phyloP scores from a whole-genome alignment of 1,284 basidiomycete species.

The Microbotryum scabiosae region DNA sequence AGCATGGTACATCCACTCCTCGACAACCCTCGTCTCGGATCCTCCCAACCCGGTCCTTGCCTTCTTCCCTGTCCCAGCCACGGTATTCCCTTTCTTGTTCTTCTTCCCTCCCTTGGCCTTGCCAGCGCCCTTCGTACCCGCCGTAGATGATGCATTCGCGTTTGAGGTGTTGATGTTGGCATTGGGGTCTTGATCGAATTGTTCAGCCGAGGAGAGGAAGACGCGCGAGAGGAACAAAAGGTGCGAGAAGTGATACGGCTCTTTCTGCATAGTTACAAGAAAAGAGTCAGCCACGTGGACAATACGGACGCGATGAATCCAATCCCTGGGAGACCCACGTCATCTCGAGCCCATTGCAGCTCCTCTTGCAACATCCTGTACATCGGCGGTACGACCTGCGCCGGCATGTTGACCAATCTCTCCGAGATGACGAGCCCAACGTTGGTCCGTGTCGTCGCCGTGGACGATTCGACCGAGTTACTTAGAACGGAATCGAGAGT shows the following conservation, averaged over 20 bases:
- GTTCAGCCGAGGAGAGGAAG: conserved; percentile 44
- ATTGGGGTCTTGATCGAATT: conserved; percentile 30
- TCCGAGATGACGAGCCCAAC: conserved; percentile 77
- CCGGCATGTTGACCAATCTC: conserved; percentile 83
- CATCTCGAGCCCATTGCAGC: conserved; percentile 57
- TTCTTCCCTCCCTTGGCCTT: conserved; percentile 48
- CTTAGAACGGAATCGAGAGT: conserved; percentile 33
- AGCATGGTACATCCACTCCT: conserved; percentile 63
- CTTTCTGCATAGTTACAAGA: conserved; percentile 45
- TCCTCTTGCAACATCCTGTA: conserved; percentile 78
- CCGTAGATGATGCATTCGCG: conserved; percentile 10
- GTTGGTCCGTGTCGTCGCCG: conserved; percentile 40
- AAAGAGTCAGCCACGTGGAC: no score
- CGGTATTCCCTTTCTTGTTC: conserved; percentile 40
- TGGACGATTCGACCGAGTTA: conserved; percentile 28
- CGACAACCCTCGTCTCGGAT: conserved; percentile 35
- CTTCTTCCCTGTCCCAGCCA: conserved; percentile 45
- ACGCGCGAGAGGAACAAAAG: conserved; percentile 64
- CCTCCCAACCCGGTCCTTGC: conserved; percentile 42
- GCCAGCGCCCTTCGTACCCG: not conserved
- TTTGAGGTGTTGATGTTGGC: conserved; percentile 20
- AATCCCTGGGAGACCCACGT: conserved; percentile 43
- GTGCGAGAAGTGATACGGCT: conserved; percentile 61
- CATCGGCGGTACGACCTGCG: conserved; percentile 79
- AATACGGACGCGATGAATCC: no score